These are phyloP conservation scores for Geranium brycei DNA, from an alignment of 345 rosid species.

Conservation along the genomic window DNA sequence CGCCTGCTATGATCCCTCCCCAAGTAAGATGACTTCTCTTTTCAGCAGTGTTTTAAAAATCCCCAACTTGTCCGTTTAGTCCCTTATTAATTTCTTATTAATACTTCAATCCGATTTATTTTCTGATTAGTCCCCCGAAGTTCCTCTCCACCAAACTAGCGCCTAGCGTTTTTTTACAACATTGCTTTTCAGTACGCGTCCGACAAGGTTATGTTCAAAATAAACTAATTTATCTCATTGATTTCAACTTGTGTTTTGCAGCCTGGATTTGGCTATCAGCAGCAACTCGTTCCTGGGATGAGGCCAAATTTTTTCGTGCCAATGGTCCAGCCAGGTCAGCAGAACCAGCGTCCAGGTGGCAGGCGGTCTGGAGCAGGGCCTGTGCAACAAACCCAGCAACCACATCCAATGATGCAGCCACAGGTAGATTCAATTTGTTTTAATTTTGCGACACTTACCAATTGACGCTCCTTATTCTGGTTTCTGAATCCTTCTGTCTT, in stretches of 20 bases:
- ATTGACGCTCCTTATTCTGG: not conserved
- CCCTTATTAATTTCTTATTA: too few relatives aligned
- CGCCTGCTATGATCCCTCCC: conserved; percentile 25
- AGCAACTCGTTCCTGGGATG: conserved; percentile 33
- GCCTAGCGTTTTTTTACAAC: too few relatives aligned
- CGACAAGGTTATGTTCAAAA: too few relatives aligned
- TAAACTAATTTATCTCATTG: not conserved
- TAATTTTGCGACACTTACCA: not conserved
- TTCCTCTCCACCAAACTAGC: too few relatives aligned
- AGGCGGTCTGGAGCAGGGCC: conserved; percentile 22
- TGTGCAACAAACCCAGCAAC: conserved; percentile 19
- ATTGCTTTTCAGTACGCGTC: too few relatives aligned
- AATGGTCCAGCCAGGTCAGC: conserved; percentile 19
- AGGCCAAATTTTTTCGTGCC: conserved; percentile 27
- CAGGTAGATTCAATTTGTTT: not conserved
- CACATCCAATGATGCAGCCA: conserved; percentile 25
- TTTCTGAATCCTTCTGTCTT: not conserved
- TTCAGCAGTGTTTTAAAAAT: too few relatives aligned
- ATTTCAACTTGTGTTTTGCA: conserved; percentile 1
- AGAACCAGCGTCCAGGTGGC: conserved; percentile 27
- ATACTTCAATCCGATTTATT: too few relatives aligned
- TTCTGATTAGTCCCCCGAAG: too few relatives aligned
- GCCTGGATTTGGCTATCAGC: conserved; percentile 35
- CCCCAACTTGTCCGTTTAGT: too few relatives aligned
- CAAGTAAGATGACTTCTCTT: conserved; percentile 12